Evolutionary conservation across 208 protist species (phyloP).

Genomic region (Angomonas ambiguus): DNA sequence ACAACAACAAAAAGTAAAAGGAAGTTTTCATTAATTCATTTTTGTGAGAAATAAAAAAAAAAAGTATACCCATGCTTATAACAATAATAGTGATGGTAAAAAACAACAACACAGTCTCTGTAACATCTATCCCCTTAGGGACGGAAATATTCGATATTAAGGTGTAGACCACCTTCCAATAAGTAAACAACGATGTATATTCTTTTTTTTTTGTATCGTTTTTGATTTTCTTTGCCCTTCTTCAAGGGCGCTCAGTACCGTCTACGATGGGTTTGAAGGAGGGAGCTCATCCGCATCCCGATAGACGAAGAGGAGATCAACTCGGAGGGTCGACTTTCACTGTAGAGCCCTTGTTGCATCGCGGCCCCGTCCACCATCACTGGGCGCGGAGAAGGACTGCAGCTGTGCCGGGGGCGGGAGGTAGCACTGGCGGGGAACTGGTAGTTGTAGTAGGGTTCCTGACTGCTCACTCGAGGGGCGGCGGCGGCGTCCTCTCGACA

Average conservation of each 20-base stretch:
- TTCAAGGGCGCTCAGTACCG: not conserved
- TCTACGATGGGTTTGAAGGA: not conserved
- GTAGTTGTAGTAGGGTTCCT: too few species aligned
- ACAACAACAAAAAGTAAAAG: slow-evolving; percentile 12
- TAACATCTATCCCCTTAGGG: too few species aligned
- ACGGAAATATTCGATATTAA: too few species aligned
- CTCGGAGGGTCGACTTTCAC: not conserved
- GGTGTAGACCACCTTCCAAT: too few species aligned
- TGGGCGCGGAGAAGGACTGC: not conserved
- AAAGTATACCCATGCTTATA: not conserved
- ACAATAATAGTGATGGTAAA: not conserved
- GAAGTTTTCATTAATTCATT: too few species aligned
- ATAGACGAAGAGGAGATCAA: not conserved
- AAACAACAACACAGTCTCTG: not conserved
- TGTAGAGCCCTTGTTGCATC: not conserved
- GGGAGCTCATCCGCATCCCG: not conserved
- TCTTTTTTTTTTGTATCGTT: not conserved
- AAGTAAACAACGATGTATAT: too few species aligned
- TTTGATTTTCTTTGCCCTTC: not conserved
- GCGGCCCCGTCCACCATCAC: not conserved
- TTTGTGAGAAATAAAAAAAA: not conserved
- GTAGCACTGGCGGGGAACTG: not conserved
- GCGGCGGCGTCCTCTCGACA: not conserved
- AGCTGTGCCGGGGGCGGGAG: not conserved
- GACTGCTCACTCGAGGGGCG: too few species aligned